phyloP scores from a whole-genome alignment of 768 basidiomycete species.

The Pleurotus salmoneostramineus region DNA sequence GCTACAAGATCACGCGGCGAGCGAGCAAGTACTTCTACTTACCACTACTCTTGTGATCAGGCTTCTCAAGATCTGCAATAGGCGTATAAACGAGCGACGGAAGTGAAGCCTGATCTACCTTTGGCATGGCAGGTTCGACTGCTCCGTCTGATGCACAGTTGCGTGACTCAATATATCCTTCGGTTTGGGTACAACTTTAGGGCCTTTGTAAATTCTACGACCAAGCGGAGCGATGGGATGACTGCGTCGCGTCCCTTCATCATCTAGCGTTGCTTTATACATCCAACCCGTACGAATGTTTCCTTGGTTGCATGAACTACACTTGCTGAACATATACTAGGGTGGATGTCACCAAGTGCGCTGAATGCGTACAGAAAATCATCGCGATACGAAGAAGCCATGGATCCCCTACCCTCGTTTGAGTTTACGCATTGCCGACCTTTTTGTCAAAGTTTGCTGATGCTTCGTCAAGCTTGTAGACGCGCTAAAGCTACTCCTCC shows the following conservation, averaged over 20 bases:
- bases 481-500: constrained; percentile 67
- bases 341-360: constrained; percentile 73
- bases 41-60: neutral
- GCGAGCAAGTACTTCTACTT: constrained; percentile 69
- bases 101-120: constrained; percentile 59
- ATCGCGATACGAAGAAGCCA: constrained; percentile 57
- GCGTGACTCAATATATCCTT: constrained; percentile 1
- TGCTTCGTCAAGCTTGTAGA: constrained; percentile 50
- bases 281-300: constrained; percentile 40
- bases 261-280: constrained; percentile 56
- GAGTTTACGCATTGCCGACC: constrained; percentile 1
- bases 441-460: constrained; percentile 2
- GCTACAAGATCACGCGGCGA: constrained; percentile 61
- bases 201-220: constrained; percentile 76
- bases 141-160: constrained; percentile 2
- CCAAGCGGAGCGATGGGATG: constrained; percentile 52
- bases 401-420: constrained; percentile 57
- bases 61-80: constrained; percentile 20
- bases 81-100: constrained; percentile 78
- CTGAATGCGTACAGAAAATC: constrained; percentile 76
- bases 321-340: constrained; percentile 30
- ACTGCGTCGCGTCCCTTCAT: constrained; percentile 48
- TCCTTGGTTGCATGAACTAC: neutral
- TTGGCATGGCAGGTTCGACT: constrained; percentile 79
- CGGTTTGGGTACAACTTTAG: constrained; percentile 30